Percentiles rank a stretch among this genome's conserved stretches.
Evolutionary conservation across 164 flowering plant species (phyloP).

Genomic region (Sextonia rubra): DNA sequence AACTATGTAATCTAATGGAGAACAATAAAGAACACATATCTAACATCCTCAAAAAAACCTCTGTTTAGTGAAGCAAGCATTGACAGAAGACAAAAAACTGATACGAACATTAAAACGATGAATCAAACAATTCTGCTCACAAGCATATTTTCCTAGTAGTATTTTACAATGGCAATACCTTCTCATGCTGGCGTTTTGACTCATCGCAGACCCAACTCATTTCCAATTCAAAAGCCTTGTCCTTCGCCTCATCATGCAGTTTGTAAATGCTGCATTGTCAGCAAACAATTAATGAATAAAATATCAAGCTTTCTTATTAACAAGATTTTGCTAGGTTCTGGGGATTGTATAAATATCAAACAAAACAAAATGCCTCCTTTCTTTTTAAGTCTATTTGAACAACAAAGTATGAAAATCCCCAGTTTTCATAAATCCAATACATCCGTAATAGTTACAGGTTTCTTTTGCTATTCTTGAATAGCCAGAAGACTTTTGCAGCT

Average conservation of each 20-base stretch:
- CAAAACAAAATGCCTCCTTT: background rate
- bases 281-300: background rate
- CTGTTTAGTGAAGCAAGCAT: background rate
- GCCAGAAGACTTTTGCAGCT: no score
- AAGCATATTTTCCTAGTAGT: background rate
- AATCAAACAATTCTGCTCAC: background rate
- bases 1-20: background rate
- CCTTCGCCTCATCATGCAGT: conserved; percentile 96
- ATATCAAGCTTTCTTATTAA: background rate
- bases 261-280: conserved; percentile 60
- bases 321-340: background rate
- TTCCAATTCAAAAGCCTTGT: conserved; percentile 93
- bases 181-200: conserved; percentile 80
- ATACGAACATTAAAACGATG: background rate
- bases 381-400: background rate
- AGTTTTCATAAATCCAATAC: background rate
- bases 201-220: conserved; percentile 99
- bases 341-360: background rate
- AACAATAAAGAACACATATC: background rate
- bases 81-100: background rate
- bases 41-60: background rate
- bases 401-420: background rate
- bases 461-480: no score
- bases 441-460: background rate
- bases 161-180: conserved; percentile 41